Base-by-base conservation (phyloP, 805 yeast genomes). In the Lipomyces sp. region DNA sequence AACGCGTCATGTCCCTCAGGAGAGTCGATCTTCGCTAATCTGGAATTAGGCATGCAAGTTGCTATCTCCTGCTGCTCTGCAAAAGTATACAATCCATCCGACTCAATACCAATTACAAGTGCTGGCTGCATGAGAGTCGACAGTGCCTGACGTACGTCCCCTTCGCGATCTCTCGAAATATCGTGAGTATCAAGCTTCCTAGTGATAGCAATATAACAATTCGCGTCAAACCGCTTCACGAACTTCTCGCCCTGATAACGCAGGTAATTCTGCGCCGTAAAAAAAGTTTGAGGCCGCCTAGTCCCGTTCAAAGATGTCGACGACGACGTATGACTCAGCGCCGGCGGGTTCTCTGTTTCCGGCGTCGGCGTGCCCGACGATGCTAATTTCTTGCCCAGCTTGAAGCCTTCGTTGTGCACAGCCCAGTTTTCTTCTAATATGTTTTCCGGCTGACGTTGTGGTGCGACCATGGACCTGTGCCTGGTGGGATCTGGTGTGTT, bases 1-100 rank as follows among this genome's bases (percentile, higher is more conserved):
- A 95, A 95, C 1, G 98, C 99, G 80, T 95, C 99, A 75, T 95
- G 99, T 18, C 99, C 99, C 73, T 95, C 99, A 11, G 94, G 95
- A 0, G 98, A 92, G 69, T 90, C 86, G 54, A 95, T 87, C 73
- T 87, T 86, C 71, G 87, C 86, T 70, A 95, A 80, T 5, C 72
- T 76, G 0, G 96, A 83, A 72, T 89, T 83, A 6, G 92, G 93
- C 66, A 95, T 84, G 74, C 86, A 80, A 53, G 86, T 84, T 1
- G 96, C 96, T 58, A 95, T 82, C 60, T 87, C 85, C 74, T 90
- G 90, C 78, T 95, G 99, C 78, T 95, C 99, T 29, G 93, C 85
- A 73, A 89, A 86, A 0, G 98, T 94, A 79, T 95, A 95, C 34
- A 95, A 80, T 0, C 97, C 98, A 77, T 95, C 99, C 0, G 97